phyloP scores from a whole-genome alignment of 108 stramenopile species.

The Discostella stelligeroides region DNA sequence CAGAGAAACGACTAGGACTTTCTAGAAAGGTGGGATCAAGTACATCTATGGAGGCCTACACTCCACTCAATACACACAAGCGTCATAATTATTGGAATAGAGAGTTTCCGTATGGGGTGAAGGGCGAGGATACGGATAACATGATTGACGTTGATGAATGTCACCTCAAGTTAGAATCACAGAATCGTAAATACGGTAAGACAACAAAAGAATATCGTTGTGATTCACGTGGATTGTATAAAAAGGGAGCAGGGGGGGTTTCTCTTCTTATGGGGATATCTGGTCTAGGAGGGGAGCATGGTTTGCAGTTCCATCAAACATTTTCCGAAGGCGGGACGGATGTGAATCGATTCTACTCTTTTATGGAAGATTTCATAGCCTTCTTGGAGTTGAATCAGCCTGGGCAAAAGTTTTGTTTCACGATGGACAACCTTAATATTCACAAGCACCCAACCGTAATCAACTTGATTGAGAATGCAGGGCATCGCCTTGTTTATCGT shows the following conservation, averaged over 20 bases:
- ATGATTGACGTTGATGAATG: no score
- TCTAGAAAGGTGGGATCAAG: conserved; percentile 5
- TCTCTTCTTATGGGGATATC: background rate
- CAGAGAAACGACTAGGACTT: conserved; percentile 7
- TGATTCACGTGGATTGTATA: background rate
- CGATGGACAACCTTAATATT: conserved; percentile 19
- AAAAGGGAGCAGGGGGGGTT: background rate
- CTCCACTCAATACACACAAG: conserved; percentile 1
- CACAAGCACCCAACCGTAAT: conserved; percentile 8
- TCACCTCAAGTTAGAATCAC: background rate
- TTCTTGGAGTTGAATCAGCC: background rate
- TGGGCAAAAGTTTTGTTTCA: conserved; percentile 6
- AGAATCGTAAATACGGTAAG: background rate
- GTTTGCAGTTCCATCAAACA: background rate
- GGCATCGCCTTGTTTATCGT: conserved; percentile 13
- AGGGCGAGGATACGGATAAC: background rate
- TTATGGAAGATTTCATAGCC: background rate
- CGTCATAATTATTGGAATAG: background rate
- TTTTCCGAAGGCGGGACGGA: background rate
- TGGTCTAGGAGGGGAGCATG: background rate
- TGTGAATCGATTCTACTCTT: background rate
- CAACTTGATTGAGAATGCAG: background rate
- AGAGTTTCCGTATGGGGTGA: background rate
- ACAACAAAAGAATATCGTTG: background rate
- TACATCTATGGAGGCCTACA: conserved; percentile 6